Conservation (phyloP, 805 yeast species). For the Candida michaelii region DNA sequence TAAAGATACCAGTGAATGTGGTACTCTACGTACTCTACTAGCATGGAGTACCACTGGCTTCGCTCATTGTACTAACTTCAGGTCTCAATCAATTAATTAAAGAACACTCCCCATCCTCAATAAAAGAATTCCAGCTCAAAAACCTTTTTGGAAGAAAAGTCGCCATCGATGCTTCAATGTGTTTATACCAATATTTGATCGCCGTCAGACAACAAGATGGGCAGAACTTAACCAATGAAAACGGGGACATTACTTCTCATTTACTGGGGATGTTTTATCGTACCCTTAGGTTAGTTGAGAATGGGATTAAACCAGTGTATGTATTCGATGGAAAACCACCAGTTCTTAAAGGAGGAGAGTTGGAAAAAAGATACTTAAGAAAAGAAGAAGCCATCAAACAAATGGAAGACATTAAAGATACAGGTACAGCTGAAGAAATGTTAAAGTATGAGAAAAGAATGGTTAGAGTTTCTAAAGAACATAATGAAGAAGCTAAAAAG, state of each 20-base stretch:
- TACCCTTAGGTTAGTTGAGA: constrained; percentile 83
- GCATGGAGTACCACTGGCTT: neutral
- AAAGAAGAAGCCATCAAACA: constrained; percentile 81
- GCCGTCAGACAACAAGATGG: constrained; percentile 98
- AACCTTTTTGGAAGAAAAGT: constrained; percentile 89
- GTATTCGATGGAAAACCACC: constrained; percentile 99
- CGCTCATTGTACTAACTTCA: constrained; percentile 22
- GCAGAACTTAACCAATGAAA: constrained; percentile 81
- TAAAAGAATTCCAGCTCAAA: constrained; percentile 77
- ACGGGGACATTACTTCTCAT: constrained; percentile 91
- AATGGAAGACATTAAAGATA: constrained; percentile 72
- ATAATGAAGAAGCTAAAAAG: constrained; percentile 89
- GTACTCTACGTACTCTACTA: too few relatives aligned
- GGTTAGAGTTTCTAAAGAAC: constrained; percentile 84
- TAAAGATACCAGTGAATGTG: too few relatives aligned
- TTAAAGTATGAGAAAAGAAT: constrained; percentile 80
- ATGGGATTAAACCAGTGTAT: constrained; percentile 94
- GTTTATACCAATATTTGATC: constrained; percentile 89
- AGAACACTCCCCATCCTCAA: constrained; percentile 86
- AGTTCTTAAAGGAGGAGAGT: constrained; percentile 85
- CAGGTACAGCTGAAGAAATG: constrained; percentile 76
- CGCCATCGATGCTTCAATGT: constrained; percentile 98
- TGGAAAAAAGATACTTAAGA: constrained; percentile 77
- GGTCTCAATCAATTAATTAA: constrained; percentile 85
- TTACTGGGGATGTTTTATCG: constrained; percentile 95